Percentiles rank a stretch among this genome's conserved stretches.
Conservation (phyloP, 1,284 basidiomycete genomes). For the Cryptococcus sp. region DNA sequence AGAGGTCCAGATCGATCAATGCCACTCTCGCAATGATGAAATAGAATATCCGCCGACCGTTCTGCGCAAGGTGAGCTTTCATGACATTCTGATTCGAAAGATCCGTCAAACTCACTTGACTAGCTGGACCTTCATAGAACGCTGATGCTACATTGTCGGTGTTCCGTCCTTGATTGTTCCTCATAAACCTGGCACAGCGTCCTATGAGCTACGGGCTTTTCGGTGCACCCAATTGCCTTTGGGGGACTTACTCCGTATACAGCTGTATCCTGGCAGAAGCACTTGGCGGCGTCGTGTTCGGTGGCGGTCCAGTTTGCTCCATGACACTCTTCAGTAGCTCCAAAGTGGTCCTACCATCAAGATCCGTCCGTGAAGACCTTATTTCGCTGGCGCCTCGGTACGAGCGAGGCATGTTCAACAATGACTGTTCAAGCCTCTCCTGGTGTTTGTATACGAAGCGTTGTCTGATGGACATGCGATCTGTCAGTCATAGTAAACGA, state of each 20-base stretch:
- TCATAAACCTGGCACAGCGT: slow-evolving; percentile 68
- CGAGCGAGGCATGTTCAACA: slow-evolving; percentile 34
- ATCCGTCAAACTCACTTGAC: slow-evolving; percentile 52
- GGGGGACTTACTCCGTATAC: slow-evolving; percentile 44
- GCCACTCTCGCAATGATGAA: slow-evolving; percentile 70
- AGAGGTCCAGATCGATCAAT: slow-evolving; percentile 77
- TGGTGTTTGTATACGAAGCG: slow-evolving; percentile 44
- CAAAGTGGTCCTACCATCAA: slow-evolving; percentile 72
- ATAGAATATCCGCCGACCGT: slow-evolving; percentile 54
- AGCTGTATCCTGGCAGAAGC: slow-evolving; percentile 57
- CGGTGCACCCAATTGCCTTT: not conserved
- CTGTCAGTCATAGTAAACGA: no score
- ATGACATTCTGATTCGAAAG: not conserved
- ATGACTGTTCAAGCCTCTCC: slow-evolving; percentile 30
- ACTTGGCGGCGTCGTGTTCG: slow-evolving; percentile 66
- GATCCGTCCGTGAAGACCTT: slow-evolving; percentile 53
- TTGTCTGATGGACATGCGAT: slow-evolving; percentile 24
- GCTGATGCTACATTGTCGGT: slow-evolving; percentile 66
- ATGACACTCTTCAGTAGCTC: slow-evolving; percentile 71
- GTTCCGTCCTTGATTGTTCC: slow-evolving; percentile 65
- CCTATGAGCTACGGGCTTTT: slow-evolving; percentile 29
- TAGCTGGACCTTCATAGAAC: slow-evolving; percentile 65
- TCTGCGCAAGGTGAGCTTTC: slow-evolving; percentile 25
- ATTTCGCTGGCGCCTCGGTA: slow-evolving; percentile 26
- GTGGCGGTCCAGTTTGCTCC: slow-evolving; percentile 72